Percentiles rank a stretch among this genome's conserved stretches.
Evolutionary conservation across 129 eudicot genomes (phyloP).

Genomic region (Chrysanthemum makinoi): DNA sequence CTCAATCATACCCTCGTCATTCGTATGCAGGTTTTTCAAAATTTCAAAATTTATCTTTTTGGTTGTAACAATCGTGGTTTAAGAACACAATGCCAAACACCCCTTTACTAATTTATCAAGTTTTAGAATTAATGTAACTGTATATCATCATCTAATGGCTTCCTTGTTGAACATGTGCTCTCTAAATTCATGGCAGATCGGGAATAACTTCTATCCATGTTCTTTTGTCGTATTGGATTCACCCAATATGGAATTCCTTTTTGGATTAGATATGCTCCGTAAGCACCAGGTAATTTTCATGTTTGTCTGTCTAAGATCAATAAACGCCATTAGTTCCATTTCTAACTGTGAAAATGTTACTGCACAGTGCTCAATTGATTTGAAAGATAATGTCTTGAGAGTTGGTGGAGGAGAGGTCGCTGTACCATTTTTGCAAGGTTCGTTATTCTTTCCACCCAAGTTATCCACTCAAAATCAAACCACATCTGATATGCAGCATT

Average conservation of each 20-base stretch:
- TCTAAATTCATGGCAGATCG: conserved; percentile 53
- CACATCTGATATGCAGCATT: too few relatives aligned
- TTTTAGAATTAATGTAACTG: neutral
- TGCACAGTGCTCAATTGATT: conserved; percentile 70
- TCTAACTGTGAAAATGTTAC: too few relatives aligned
- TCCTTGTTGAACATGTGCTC: neutral
- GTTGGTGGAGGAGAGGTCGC: conserved; percentile 99
- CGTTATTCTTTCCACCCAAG: too few relatives aligned
- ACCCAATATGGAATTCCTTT: conserved; percentile 94
- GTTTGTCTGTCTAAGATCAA: too few relatives aligned
- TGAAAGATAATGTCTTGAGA: conserved; percentile 90
- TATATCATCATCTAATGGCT: neutral
- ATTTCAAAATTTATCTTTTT: too few relatives aligned
- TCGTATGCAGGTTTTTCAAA: too few relatives aligned
- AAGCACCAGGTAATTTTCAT: conserved; percentile 51
- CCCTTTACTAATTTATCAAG: neutral
- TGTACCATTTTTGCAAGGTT: conserved; percentile 88
- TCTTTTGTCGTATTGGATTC: conserved; percentile 93
- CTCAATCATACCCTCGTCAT: too few relatives aligned
- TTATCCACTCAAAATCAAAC: too few relatives aligned
- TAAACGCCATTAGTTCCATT: too few relatives aligned
- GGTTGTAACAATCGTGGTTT: too few relatives aligned
- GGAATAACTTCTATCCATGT: conserved; percentile 78
- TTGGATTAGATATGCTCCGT: conserved; percentile 95
- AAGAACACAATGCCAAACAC: too few relatives aligned